These are phyloP conservation scores for Basidiobolus meristosporus DNA, from an alignment of 371 early-diverging fungal species.

Conservation along the genomic window DNA sequence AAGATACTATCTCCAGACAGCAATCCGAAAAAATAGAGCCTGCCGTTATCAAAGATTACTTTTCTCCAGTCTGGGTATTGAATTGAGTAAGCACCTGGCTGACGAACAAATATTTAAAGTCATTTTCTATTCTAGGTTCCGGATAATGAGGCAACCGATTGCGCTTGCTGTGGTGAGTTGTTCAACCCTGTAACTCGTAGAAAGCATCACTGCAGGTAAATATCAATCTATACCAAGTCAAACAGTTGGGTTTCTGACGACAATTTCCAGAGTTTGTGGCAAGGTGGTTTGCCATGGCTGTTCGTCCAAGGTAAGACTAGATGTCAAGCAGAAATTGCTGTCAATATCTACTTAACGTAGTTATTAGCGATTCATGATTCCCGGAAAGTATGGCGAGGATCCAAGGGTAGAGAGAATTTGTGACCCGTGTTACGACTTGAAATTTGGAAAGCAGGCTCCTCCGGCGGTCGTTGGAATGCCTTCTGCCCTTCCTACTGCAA, in stretches of 20 bases:
- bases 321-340: not conserved
- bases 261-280: conserved; percentile 20
- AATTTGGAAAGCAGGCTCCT: conserved; percentile 3
- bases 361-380: conserved; percentile 5
- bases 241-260: no score
- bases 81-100: no score
- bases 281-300: conserved; percentile 47
- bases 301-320: conserved; percentile 16
- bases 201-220: conserved; percentile 41
- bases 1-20: conserved; percentile 9
- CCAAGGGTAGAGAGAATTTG: conserved; percentile 7
- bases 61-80: conserved; percentile 42
- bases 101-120: no score
- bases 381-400: conserved; percentile 5
- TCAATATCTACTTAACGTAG: not conserved
- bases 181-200: conserved; percentile 24
- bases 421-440: conserved; percentile 7
- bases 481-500: no score
- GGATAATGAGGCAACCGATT: conserved; percentile 21
- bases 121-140: conserved; percentile 6
- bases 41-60: conserved; percentile 25
- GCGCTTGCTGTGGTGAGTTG: conserved; percentile 29
- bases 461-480: no score
- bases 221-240: no score
- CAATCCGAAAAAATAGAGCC: conserved; percentile 3